Conservation (phyloP, 805 yeast genomes). For the Metschnikowia sp. region DNA sequence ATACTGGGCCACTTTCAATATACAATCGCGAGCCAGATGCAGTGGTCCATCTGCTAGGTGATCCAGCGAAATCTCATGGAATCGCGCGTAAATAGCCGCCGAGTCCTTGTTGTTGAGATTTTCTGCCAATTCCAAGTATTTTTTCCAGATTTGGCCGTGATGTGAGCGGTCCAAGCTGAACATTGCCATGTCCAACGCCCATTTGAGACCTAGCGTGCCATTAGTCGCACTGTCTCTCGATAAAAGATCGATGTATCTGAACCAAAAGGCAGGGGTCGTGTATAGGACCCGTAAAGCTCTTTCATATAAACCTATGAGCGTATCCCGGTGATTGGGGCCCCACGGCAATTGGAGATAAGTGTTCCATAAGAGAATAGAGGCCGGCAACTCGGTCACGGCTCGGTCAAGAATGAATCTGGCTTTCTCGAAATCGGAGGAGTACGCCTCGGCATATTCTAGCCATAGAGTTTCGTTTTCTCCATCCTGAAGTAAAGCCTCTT, state of each 20-base stretch:
- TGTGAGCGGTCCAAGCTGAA: conserved; percentile 47
- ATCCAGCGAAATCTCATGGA: conserved; percentile 16
- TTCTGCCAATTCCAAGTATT: conserved; percentile 55
- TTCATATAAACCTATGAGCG: conserved; percentile 2
- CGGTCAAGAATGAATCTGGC: conserved; percentile 14
- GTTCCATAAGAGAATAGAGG: conserved; percentile 17
- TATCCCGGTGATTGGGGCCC: not conserved
- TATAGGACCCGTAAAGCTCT: conserved; percentile 9
- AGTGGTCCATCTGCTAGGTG: not conserved
- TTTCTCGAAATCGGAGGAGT: conserved; percentile 3
- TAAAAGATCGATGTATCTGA: conserved; percentile 8
- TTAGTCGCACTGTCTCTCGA: not conserved
- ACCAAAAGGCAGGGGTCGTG: conserved; percentile 13
- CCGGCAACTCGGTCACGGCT: conserved; percentile 16
- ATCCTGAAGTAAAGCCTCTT: conserved; percentile 9
- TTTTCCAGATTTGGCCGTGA: conserved; percentile 43
- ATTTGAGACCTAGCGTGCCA: not conserved
- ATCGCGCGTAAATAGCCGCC: conserved; percentile 29
- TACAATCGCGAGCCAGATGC: conserved; percentile 9
- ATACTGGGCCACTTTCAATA: conserved; percentile 29
- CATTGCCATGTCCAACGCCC: conserved; percentile 48
- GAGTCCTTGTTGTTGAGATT: conserved; percentile 38
- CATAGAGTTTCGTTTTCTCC: conserved; percentile 14
- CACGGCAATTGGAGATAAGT: conserved; percentile 17
- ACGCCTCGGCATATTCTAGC: conserved; percentile 16